Evolutionary conservation across 345 rosid species (phyloP), one percentile per base, ranked within the genome.

Genomic region (Diplotaxis tenuifolia): DNA sequence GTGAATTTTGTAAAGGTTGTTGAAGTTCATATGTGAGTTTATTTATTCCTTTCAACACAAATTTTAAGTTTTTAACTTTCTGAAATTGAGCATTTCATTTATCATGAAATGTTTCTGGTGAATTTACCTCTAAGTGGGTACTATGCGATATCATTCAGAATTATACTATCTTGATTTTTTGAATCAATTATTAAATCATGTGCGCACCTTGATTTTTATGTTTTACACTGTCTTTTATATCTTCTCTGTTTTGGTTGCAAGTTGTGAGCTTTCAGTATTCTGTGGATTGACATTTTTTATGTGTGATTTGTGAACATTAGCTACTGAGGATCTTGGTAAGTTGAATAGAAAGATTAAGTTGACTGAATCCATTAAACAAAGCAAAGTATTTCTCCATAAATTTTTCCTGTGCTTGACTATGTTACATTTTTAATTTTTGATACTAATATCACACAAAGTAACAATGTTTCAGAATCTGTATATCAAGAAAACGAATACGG

Each of bases 401-500:
- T 32, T 11, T 32, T 32, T 32, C 0, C 11, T 32, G 7, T 32
- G 10, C 38, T 32, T 8, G 10, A n/a, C 38, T 32, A 32, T 32
- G 38, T 32, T 32, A 1, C 25, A 32, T 45, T 31, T 9, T 57
- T 31, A 32, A 21, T n/a, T 65, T 47, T 22, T 65, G 47, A 72
- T 50, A 50, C n/a, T 25, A 7, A 6, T 28, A 4, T 67, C 56
- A 29, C 55, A 62, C 14, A 29, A 4, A 29, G 6, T 20, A 75
- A 21, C 4, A 0, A 5, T 11, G 54, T 38, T 69, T 76, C 91
- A 92, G 99, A 95, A 92, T 85, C 89, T 95, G 76, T 98, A 96
- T 81, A 89, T 96, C 71, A 96, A 92, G 88, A 96, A 90, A 82
- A 87, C 90, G 75, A 96, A 92, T 74, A 98, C 92, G 83, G 99